Evolutionary conservation across 139 green algal species (phyloP).

Genomic region (Chlamydomonas schloesseri): DNA sequence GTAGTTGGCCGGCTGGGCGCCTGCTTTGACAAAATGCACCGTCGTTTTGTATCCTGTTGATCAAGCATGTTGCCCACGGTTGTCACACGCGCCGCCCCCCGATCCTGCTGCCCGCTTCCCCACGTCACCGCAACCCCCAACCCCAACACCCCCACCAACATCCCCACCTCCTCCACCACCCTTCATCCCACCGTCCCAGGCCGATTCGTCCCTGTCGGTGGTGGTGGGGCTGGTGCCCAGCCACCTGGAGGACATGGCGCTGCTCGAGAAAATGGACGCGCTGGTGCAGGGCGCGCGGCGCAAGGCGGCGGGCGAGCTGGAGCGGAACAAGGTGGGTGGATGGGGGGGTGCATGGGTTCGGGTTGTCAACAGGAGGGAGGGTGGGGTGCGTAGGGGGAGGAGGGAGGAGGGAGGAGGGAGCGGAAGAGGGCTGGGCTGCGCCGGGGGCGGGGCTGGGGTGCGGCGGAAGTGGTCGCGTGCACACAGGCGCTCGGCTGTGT

Average conservation of each 20-base stretch:
- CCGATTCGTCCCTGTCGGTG: conserved; percentile 49
- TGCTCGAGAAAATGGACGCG: conserved; percentile 65
- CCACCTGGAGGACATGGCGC: conserved; percentile 66
- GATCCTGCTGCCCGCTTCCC: too few species aligned
- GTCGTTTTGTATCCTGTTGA: too few species aligned
- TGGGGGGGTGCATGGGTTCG: background rate
- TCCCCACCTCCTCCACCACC: background rate
- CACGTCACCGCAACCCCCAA: too few species aligned
- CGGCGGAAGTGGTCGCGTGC: too few species aligned
- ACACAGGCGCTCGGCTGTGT: too few species aligned
- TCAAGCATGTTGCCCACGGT: too few species aligned
- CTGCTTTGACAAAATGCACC: too few species aligned
- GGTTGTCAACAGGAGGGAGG: too few species aligned
- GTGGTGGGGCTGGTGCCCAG: conserved; percentile 62
- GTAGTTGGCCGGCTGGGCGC: too few species aligned
- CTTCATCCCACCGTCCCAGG: conserved; percentile 5
- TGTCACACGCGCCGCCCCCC: too few species aligned
- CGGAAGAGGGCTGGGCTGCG: background rate
- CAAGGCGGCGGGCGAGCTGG: conserved; percentile 54
- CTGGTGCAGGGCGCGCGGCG: conserved; percentile 51
- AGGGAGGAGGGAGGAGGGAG: too few species aligned
- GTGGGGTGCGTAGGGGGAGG: background rate
- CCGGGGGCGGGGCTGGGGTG: background rate
- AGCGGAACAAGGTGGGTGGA: conserved; percentile 44
- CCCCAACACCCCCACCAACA: background rate